Percentiles rank a stretch among this genome's conserved stretches.
Conservation (phyloP, 768 basidiomycete genomes). For the Hebeloma cylindrosporum region DNA sequence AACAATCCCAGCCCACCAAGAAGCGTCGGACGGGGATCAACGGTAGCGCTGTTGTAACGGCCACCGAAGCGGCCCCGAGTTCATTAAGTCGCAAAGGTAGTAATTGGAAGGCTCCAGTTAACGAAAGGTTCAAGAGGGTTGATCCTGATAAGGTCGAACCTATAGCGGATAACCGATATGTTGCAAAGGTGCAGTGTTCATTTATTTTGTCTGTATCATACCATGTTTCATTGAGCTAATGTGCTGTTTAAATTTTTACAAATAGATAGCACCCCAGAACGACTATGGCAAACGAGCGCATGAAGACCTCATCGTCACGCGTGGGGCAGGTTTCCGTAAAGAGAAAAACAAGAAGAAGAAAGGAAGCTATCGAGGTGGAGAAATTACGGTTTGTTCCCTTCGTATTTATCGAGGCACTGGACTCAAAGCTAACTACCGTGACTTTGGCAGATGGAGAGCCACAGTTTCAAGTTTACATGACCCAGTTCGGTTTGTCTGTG, state of each 20-base stretch:
- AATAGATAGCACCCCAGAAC: slow-evolving; percentile 61
- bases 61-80: slow-evolving; percentile 19
- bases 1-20: slow-evolving; percentile 47
- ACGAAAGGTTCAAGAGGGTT: slow-evolving; percentile 78
- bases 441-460: slow-evolving; percentile 62
- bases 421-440: not conserved
- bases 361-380: slow-evolving; percentile 91
- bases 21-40: slow-evolving; percentile 57
- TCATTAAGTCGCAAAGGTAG: slow-evolving; percentile 19
- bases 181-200: slow-evolving; percentile 59
- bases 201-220: slow-evolving; percentile 7
- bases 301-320: slow-evolving; percentile 86
- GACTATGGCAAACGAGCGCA: slow-evolving; percentile 91
- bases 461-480: slow-evolving; percentile 85
- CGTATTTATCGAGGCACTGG: too few relatives aligned
- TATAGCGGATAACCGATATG: slow-evolving; percentile 73
- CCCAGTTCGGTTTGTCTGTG: too few relatives aligned
- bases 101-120: slow-evolving; percentile 38
- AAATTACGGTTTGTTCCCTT: slow-evolving; percentile 72
- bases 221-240: too few relatives aligned
- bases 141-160: slow-evolving; percentile 46
- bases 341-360: slow-evolving; percentile 99
- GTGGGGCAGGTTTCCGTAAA: slow-evolving; percentile 94
- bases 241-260: too few relatives aligned
- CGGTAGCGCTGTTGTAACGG: slow-evolving; percentile 49